These are phyloP conservation scores for Cystofilobasidium capitatum DNA, from an alignment of 768 basidiomycete species.

Conservation along the genomic window DNA sequence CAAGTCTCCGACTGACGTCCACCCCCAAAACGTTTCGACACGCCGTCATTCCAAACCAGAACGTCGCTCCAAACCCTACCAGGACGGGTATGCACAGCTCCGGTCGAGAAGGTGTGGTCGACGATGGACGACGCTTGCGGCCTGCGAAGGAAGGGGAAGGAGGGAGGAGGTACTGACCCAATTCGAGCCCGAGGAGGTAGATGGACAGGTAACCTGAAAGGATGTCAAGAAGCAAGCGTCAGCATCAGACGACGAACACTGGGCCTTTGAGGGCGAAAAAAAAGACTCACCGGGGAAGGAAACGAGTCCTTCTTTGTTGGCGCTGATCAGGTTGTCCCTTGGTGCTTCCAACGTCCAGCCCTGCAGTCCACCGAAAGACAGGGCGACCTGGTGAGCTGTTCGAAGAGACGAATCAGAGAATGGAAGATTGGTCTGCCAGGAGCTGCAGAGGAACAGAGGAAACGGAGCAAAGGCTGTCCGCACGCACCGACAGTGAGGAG, in stretches of 20 bases:
- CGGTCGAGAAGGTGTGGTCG: slow-evolving; percentile 24
- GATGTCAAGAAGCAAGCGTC: neutral
- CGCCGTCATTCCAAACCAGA: slow-evolving; percentile 57
- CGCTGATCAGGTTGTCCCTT: slow-evolving; percentile 55
- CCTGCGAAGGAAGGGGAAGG: slow-evolving; percentile 65
- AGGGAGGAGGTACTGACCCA: slow-evolving; percentile 70
- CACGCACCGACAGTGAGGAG: slow-evolving; percentile 47
- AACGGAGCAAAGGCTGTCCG: neutral
- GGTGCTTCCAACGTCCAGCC: slow-evolving; percentile 57
- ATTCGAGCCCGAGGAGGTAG: slow-evolving; percentile 72
- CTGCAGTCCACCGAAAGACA: slow-evolving; percentile 51
- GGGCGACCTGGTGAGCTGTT: slow-evolving; percentile 60
- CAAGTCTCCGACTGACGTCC: slow-evolving; percentile 55
- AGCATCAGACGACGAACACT: neutral
- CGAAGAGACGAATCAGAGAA: neutral
- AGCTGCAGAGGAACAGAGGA: slow-evolving; percentile 59
- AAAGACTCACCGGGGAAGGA: slow-evolving; percentile 58
- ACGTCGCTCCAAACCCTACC: slow-evolving; percentile 62
- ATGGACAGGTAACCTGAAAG: slow-evolving; percentile 73
- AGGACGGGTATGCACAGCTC: slow-evolving; percentile 69
- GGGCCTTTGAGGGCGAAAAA: neutral
- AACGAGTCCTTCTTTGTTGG: slow-evolving; percentile 86
- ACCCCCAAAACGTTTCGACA: slow-evolving; percentile 20
- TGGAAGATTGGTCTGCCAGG: slow-evolving; percentile 41
- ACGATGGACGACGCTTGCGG: slow-evolving; percentile 40